Conservation (phyloP, 345 rosid genomes). For the Nasturtium officinale region DNA sequence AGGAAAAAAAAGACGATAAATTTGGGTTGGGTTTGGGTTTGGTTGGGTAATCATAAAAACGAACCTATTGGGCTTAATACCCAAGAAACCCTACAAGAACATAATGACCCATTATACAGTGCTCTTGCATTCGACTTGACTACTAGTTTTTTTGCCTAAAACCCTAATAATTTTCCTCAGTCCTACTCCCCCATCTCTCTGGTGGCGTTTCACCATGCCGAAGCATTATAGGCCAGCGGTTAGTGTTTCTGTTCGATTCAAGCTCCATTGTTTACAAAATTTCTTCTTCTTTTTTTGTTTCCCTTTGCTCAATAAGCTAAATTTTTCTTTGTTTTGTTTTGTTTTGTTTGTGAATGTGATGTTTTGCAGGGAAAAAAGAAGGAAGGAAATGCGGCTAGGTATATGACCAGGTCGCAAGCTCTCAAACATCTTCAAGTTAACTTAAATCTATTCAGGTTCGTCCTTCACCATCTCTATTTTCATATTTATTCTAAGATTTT, state of each 20-base stretch:
- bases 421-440: conserved; percentile 78
- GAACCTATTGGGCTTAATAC: conserved; percentile 14
- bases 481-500: not conserved
- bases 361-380: conserved; percentile 83
- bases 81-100: not conserved
- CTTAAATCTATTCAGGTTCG: conserved; percentile 75
- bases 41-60: no score
- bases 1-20: not conserved
- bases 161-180: conserved; percentile 41
- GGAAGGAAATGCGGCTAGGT: conserved; percentile 93
- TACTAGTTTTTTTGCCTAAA: conserved; percentile 20
- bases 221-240: conserved; percentile 92
- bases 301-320: not conserved
- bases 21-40: not conserved
- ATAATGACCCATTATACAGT: conserved; percentile 19
- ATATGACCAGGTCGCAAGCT: conserved; percentile 87
- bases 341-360: not conserved
- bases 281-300: not conserved
- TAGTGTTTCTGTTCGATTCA: conserved; percentile 34
- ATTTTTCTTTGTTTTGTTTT: not conserved
- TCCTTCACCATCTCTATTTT: not conserved
- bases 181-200: conserved; percentile 1
- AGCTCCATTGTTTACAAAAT: not conserved
- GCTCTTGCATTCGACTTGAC: not conserved
- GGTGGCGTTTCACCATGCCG: conserved; percentile 55